Base-by-base conservation (phyloP, 140 eudicot species). In the Bidens hawaiensis region DNA sequence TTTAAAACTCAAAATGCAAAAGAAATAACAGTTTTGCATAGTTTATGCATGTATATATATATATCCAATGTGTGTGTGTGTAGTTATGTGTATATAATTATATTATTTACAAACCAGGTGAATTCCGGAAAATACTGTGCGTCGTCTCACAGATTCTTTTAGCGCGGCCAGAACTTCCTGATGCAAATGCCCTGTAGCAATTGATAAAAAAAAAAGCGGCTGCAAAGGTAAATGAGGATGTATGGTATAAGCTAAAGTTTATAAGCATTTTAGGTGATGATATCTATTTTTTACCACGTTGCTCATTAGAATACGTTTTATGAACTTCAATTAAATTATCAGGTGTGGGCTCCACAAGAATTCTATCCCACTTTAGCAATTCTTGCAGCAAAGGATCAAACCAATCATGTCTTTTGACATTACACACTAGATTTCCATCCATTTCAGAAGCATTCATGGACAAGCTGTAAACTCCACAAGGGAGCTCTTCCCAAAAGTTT, bases 401-500 rank as follows among this genome's bases (percentile, higher is more conserved):
- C 99, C 99, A 93, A 16, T 85, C 75, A 75, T 93, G 99, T 48
- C 80, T 81, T 67, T 31, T 72, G 51, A 85, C 83, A 70, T 75
- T 65, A 16, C 95, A 85, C 48, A 51, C 68, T 5, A 81, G 56
- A 61, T 60, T 15, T 31, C 30, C 81, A 53, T 79, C 80, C 27
- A 28, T 14, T 14, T 71, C 36, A 30, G 66, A 62, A 70, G 62
- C 73, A 64, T 45, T 50, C 60, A 73, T 70, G 34, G 80, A 67
- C 55, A 88, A 6, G 51, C 99, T 93, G 73, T 88, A 83, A 41
- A 93, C 82, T 42, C 90, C 99, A 83, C 99, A 93, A 2, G 96
- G 81, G 21, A 93, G 95, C 78, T 93, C 99, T 79, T 88, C 96
- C 99, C 99, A 93, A 61, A 76, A 93, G 56, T 56, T 62, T 33